Evolutionary conservation across 2,329 filamentous ascomycete species (phyloP).

Genomic region (Colletotrichum orbiculare): DNA sequence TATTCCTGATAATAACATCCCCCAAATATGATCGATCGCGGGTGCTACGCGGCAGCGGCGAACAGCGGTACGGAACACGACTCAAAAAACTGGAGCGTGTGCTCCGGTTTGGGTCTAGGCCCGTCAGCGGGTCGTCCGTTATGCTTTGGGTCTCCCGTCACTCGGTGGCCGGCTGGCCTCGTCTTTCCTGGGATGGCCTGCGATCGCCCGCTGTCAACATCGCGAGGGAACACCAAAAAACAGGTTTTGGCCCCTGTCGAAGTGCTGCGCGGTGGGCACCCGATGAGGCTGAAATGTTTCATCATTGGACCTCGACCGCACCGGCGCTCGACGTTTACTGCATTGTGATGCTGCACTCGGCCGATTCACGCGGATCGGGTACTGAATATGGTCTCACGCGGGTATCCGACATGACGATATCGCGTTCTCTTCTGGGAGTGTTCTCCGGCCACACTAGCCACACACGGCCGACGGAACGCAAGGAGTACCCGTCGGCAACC

Average conservation of each 20-base stretch:
- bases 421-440: not conserved
- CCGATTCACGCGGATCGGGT: conserved; percentile 21
- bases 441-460: conserved; percentile 14
- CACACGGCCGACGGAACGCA: not conserved
- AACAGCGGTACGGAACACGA: conserved; percentile 29
- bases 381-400: not conserved
- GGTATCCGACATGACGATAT: conserved; percentile 6
- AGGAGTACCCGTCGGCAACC: not conserved
- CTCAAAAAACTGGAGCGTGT: conserved; percentile 26
- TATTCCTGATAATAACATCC: too few species aligned
- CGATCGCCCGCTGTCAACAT: conserved; percentile 32
- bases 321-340: conserved; percentile 21
- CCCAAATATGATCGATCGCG: conserved; percentile 34
- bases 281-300: conserved; percentile 37
- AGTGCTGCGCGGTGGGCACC: conserved; percentile 12
- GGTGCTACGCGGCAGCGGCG: conserved; percentile 23
- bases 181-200: conserved; percentile 19
- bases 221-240: conserved; percentile 21
- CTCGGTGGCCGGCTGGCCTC: not conserved
- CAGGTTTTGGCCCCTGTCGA: conserved; percentile 32
- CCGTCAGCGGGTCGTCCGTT: conserved; percentile 17
- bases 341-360: conserved; percentile 31
- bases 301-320: conserved; percentile 34
- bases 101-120: conserved; percentile 17
- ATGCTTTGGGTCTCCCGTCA: not conserved